These are phyloP conservation scores for Cutaneotrichosporon mucoides DNA, from an alignment of 1,284 basidiomycete species.

Conservation along the genomic window DNA sequence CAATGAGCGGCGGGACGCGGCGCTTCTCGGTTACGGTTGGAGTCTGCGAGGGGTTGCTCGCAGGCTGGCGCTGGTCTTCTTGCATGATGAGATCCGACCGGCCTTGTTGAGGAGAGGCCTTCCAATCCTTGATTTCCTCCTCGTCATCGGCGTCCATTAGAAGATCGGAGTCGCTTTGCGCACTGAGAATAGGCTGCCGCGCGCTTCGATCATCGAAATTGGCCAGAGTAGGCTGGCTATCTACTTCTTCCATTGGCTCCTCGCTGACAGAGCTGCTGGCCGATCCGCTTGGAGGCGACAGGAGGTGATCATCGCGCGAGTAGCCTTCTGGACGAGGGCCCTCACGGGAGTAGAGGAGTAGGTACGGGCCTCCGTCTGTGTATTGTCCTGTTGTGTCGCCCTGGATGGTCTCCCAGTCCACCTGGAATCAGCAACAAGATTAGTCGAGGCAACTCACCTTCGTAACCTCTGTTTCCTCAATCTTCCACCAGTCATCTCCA, in stretches of 20 bases:
- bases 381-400: slow-evolving; percentile 37
- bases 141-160: background rate
- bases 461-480: slow-evolving; percentile 31
- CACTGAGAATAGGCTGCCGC: too few species aligned
- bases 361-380: slow-evolving; percentile 43
- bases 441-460: slow-evolving; percentile 20
- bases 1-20: too few species aligned
- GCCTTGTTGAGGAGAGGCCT: background rate
- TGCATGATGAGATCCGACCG: too few species aligned
- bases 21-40: too few species aligned
- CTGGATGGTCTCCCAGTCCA: slow-evolving; percentile 29
- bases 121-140: background rate
- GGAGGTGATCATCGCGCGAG: background rate
- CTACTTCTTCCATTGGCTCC: background rate
- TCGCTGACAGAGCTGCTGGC: slow-evolving; percentile 1
- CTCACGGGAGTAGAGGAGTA: slow-evolving; percentile 31
- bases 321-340: slow-evolving; percentile 15
- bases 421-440: slow-evolving; percentile 15
- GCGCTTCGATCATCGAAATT: too few species aligned
- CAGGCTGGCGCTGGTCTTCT: too few species aligned
- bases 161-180: background rate
- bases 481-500: slow-evolving; percentile 39
- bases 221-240: too few species aligned
- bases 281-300: background rate
- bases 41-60: too few species aligned